phyloP scores from a whole-genome alignment of 345 rosid genomes.

The Erodium maritimum region DNA sequence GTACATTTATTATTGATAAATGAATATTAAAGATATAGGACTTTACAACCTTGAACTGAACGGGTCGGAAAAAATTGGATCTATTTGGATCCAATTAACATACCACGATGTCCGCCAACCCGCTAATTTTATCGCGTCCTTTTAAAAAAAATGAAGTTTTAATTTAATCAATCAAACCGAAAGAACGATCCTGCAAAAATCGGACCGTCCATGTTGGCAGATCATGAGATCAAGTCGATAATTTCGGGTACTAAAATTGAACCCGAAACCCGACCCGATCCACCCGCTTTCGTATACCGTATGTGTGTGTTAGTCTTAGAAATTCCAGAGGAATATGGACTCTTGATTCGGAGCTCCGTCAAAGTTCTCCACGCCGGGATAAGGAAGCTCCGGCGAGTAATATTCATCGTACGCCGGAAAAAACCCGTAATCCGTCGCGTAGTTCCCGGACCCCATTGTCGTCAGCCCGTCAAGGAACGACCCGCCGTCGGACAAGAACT shows the following conservation, averaged over 20 bases:
- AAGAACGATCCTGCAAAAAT: neutral
- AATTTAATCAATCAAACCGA: neutral
- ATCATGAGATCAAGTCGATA: neutral
- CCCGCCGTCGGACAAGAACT: slow-evolving; percentile 2
- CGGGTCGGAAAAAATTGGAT: too few species aligned
- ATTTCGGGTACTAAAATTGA: neutral
- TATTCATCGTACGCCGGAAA: slow-evolving; percentile 47
- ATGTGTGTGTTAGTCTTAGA: slow-evolving; percentile 10
- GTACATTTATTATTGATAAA: too few species aligned
- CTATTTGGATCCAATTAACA: too few species aligned
- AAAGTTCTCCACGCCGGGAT: slow-evolving; percentile 25
- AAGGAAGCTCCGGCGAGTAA: slow-evolving; percentile 17
- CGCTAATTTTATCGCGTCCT: neutral
- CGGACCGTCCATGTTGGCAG: neutral
- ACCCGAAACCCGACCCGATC: neutral
- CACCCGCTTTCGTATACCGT: neutral
- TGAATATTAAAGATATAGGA: too few species aligned
- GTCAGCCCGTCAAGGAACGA: slow-evolving; percentile 21
- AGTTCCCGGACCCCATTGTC: slow-evolving; percentile 15
- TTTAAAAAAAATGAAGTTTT: too few species aligned
- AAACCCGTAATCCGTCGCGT: slow-evolving; percentile 31
- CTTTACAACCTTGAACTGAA: too few species aligned
- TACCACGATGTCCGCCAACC: neutral
- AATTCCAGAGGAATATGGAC: slow-evolving; percentile 49
- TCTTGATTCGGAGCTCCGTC: slow-evolving; percentile 21